phyloP scores from a whole-genome alignment of 2,329 filamentous ascomycete genomes.

The Cryphonectria carpinicola region DNA sequence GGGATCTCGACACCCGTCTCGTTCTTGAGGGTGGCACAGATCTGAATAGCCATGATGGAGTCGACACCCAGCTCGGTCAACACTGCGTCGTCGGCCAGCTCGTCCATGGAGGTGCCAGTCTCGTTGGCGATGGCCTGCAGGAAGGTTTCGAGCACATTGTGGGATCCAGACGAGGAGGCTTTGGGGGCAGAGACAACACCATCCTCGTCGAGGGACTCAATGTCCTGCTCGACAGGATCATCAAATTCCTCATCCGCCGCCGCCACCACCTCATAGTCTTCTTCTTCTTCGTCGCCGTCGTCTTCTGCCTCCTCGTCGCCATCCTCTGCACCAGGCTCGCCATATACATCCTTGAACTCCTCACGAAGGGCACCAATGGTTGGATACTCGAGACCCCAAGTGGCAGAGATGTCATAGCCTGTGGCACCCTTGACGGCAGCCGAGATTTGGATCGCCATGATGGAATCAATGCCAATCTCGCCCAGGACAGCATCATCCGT shows the following conservation, averaged over 20 bases:
- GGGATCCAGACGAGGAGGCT: background rate
- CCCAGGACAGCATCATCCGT: conserved; percentile 32
- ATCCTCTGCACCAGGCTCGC: conserved; percentile 13
- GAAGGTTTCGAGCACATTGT: conserved; percentile 21
- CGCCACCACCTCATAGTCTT: conserved; percentile 14
- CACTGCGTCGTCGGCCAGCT: conserved; percentile 31
- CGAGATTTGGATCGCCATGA: conserved; percentile 35
- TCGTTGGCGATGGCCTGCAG: conserved; percentile 31
- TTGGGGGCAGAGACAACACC: conserved; percentile 7
- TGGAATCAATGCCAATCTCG: conserved; percentile 38
- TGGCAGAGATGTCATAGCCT: conserved; percentile 21
- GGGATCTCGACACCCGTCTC: conserved; percentile 31
- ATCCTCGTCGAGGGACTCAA: conserved; percentile 4
- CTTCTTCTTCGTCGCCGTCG: background rate
- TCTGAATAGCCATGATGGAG: conserved; percentile 36
- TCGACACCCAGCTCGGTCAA: conserved; percentile 35
- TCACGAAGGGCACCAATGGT: conserved; percentile 19
- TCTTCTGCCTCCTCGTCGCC: background rate
- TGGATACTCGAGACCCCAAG: conserved; percentile 18
- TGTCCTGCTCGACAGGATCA: conserved; percentile 20
- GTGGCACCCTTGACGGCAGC: conserved; percentile 16
- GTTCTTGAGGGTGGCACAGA: conserved; percentile 32
- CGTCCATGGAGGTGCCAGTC: conserved; percentile 31
- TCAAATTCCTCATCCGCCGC: conserved; percentile 14
- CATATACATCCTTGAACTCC: conserved; percentile 17